Conservation (phyloP, 805 yeast species). For the Hanseniaspora hatyaiensis region DNA sequence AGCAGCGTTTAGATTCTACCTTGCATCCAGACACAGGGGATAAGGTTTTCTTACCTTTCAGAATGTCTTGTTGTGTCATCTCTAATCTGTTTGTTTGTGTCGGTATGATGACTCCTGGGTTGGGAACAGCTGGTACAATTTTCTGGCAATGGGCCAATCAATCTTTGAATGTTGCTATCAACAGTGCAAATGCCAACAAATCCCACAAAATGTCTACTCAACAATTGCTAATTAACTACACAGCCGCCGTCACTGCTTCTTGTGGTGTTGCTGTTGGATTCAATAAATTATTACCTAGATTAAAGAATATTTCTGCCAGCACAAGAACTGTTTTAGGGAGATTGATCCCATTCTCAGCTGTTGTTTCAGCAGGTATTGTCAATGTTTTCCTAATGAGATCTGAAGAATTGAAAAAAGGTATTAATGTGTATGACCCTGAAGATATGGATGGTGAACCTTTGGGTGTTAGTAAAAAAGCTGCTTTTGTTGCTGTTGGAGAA, state of each 20-base stretch:
- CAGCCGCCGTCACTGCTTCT: slow-evolving; percentile 84
- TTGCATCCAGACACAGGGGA: slow-evolving; percentile 96
- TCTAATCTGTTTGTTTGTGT: slow-evolving; percentile 90
- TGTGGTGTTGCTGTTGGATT: slow-evolving; percentile 93
- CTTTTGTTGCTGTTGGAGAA: slow-evolving; percentile 86
- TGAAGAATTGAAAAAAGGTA: slow-evolving; percentile 82
- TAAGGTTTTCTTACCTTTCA: slow-evolving; percentile 80
- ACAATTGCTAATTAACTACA: slow-evolving; percentile 69
- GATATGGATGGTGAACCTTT: slow-evolving; percentile 39
- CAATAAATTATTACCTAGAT: slow-evolving; percentile 77
- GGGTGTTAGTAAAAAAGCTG: slow-evolving; percentile 76
- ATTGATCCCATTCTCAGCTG: slow-evolving; percentile 96
- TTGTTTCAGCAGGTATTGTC: slow-evolving; percentile 90
- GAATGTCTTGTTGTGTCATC: slow-evolving; percentile 93
- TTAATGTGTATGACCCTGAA: slow-evolving; percentile 55
- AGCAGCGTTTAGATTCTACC: slow-evolving; percentile 76
- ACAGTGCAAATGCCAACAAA: slow-evolving; percentile 91
- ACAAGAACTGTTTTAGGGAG: slow-evolving; percentile 68
- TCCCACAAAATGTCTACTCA: slow-evolving; percentile 75
- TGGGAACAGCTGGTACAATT: slow-evolving; percentile 79
- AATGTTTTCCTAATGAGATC: slow-evolving; percentile 95
- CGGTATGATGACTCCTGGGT: slow-evolving; percentile 93
- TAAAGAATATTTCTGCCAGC: slow-evolving; percentile 55
- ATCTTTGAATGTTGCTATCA: slow-evolving; percentile 90
- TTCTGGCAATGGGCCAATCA: slow-evolving; percentile 99